phyloP scores from a whole-genome alignment of 495 filamentous ascomycete species.

The Xylaria flabelliformis region DNA sequence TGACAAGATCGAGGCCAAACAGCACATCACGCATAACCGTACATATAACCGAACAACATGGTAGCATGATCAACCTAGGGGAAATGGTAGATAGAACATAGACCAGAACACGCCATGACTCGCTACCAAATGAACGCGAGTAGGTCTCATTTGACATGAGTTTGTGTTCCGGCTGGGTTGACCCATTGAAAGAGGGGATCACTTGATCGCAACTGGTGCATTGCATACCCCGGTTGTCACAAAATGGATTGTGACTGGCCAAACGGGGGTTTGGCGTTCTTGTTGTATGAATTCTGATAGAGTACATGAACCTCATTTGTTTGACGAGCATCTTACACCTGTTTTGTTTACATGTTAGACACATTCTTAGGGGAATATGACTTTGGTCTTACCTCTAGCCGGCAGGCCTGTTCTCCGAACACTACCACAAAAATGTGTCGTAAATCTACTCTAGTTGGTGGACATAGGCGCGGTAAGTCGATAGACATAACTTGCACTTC shows the following conservation, averaged over 20 bases:
- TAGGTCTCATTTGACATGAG: not conserved
- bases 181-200: constrained; percentile 7
- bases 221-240: constrained; percentile 16
- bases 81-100: constrained; percentile 4
- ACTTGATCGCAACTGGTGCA: constrained; percentile 14
- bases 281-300: constrained; percentile 22
- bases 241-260: not conserved
- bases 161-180: not conserved
- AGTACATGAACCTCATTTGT: constrained; percentile 17
- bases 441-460: not conserved
- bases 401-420: not conserved
- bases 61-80: not conserved
- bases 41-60: constrained; percentile 1
- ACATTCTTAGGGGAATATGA: not conserved
- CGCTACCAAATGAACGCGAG: not conserved
- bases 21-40: not conserved
- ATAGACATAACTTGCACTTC: not conserved
- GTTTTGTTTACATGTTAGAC: not conserved
- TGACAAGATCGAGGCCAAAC: not conserved
- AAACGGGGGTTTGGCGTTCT: constrained; percentile 13
- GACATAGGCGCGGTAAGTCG: not conserved
- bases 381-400: not conserved
- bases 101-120: constrained; percentile 6
- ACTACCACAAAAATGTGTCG: not conserved
- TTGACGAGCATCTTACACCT: not conserved